Base-by-base conservation (phyloP, 2,329 filamentous ascomycete species). In the Colletotrichum gloeosporioides region DNA sequence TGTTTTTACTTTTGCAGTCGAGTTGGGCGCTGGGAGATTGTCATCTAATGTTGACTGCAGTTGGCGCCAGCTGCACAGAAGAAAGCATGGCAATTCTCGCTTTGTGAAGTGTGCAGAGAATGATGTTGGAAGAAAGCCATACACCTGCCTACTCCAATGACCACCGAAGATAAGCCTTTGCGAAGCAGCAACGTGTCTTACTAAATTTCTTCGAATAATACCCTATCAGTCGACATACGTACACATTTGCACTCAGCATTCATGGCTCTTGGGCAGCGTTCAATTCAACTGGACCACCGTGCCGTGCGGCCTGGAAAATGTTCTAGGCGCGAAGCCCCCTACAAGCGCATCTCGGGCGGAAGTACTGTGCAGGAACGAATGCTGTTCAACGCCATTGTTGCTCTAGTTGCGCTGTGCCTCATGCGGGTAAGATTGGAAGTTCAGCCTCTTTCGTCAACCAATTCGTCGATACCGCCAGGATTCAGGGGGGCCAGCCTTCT, bases 161-260 rank as follows among this genome's bases (percentile, higher is more conserved):
- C 18, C 18, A 49, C n/a, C 3, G 3, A n/a, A 4, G 3, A 12
- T 6, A 49, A 49, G 44, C 44, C 13, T 49, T 49, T 8, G 44
- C 44, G 44, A 22, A 49, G 44, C 5, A 49, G n/a, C 10, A 22
- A 6, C 44, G 4, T 22, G 44, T 22, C 44, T 49, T 10, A 22
- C 2, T 22, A n/a, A 22, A 49, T 49, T 0, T n/a, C 10, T 13
- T 22, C n/a, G n/a, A 49, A 22, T 13, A 22, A 7, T 49, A n/a
- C 44, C 6, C 9, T 12, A 22, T 10, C 10, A 13, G 12, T 22
- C 0, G 2, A 7, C 9, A n/a, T 4, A n/a, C 1, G 1, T 7
- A 49, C 18, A 12, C 3, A 49, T 49, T 18, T n/a, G 18, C 10
- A 49, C 18, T 13, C n/a, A 22, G 44, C 44, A 49, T n/a, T 49